These are phyloP conservation scores for Beauveria australis DNA, from an alignment of 2,329 filamentous ascomycete species.

Conservation along the genomic window DNA sequence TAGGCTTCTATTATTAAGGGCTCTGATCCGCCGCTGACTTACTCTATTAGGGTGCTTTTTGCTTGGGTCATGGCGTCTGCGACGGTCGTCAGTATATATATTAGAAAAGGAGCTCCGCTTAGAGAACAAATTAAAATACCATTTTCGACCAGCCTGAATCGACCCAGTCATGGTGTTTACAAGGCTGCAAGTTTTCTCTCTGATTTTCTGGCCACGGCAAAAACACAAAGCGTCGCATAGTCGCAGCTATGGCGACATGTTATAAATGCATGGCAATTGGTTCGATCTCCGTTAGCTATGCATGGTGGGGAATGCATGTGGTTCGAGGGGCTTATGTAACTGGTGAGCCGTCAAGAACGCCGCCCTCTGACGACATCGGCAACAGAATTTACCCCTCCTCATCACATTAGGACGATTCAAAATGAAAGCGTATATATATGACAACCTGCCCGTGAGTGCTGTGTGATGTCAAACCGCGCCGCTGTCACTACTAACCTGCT, in stretches of 20 bases:
- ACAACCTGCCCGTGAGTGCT: slow-evolving; percentile 42
- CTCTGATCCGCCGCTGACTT: no score
- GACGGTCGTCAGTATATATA: not conserved
- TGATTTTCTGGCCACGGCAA: not conserved
- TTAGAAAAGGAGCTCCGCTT: not conserved
- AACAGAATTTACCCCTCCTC: not conserved
- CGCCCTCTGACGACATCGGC: not conserved
- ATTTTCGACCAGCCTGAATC: not conserved
- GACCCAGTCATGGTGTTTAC: not conserved
- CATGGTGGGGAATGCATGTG: slow-evolving; percentile 2
- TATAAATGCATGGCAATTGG: not conserved
- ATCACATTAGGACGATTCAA: slow-evolving; percentile 14
- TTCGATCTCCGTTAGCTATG: not conserved
- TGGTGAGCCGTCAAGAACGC: slow-evolving; percentile 2
- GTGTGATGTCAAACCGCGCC: not conserved
- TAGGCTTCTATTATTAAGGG: no score
- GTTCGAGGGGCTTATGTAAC: slow-evolving; percentile 9
- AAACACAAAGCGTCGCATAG: not conserved
- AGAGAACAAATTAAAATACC: not conserved
- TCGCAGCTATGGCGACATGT: not conserved
- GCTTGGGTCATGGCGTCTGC: not conserved
- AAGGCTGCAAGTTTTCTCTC: not conserved
- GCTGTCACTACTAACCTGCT: not conserved
- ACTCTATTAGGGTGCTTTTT: not conserved
- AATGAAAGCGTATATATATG: slow-evolving; percentile 53